Conservation (phyloP, 2,329 filamentous ascomycete genomes). For the Seiridium unicorne region DNA sequence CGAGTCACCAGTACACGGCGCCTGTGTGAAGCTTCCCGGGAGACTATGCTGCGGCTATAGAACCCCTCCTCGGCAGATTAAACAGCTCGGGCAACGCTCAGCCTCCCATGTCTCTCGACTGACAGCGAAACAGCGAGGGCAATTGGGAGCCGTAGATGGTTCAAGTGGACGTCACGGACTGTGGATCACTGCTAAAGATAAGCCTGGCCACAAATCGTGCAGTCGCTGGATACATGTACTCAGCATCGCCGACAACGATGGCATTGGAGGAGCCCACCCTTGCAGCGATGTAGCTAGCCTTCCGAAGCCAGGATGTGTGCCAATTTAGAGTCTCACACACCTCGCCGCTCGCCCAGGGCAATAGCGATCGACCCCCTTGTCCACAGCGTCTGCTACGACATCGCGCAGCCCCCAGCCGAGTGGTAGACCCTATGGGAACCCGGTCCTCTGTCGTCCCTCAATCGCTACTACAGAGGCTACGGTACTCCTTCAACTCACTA, state of each 20-base stretch:
- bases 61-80: too few relatives aligned
- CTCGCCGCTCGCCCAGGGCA: background rate
- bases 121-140: too few relatives aligned
- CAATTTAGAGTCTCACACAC: background rate
- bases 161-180: too few relatives aligned
- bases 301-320: background rate
- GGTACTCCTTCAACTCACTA: background rate
- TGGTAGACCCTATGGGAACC: background rate
- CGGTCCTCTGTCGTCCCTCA: background rate
- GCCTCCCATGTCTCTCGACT: too few relatives aligned
- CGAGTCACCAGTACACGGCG: background rate
- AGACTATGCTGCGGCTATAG: too few relatives aligned
- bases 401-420: background rate
- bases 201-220: background rate
- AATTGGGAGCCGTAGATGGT: too few relatives aligned
- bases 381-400: background rate
- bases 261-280: background rate
- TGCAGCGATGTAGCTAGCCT: background rate
- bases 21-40: background rate
- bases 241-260: background rate
- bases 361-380: background rate
- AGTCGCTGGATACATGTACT: background rate
- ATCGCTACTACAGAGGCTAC: background rate
- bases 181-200: background rate
- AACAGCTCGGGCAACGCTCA: too few relatives aligned